These are phyloP conservation scores for Isabelozyma pseudorhagii DNA, from an alignment of 805 yeast genomes.

Conservation along the genomic window DNA sequence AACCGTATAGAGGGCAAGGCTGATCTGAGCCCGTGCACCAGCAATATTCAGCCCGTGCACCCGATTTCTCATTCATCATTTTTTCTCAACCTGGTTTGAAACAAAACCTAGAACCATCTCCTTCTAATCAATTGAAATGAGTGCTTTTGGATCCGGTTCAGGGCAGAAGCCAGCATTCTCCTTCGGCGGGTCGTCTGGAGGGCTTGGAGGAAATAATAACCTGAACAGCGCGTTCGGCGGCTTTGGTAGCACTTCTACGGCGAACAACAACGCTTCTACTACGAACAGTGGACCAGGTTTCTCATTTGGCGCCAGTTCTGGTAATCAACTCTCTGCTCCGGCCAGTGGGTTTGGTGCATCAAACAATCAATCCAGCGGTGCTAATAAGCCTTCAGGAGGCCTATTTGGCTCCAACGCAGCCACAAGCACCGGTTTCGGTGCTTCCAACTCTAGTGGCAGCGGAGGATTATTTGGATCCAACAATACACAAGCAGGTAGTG, in stretches of 20 bases:
- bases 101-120: neutral
- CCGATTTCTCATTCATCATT: neutral
- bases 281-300: neutral
- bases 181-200: constrained; percentile 1
- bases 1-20: too few species aligned
- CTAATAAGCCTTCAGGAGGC: constrained; percentile 1
- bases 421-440: neutral
- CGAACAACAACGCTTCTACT: constrained; percentile 2
- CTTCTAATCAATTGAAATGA: neutral
- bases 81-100: neutral
- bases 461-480: constrained; percentile 3
- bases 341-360: neutral
- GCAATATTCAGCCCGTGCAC: neutral
- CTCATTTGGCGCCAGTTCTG: constrained; percentile 3
- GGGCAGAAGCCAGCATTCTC: constrained; percentile 3
- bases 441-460: neutral
- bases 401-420: constrained; percentile 5
- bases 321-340: neutral
- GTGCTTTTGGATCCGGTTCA: neutral
- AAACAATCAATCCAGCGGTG: neutral
- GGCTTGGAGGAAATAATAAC: constrained; percentile 4
- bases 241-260: constrained; percentile 2
- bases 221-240: neutral
- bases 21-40: neutral
- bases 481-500: constrained; percentile 4